These are phyloP conservation scores for Cylindrotheca fusiformis DNA, from an alignment of 108 stramenopile species.

Conservation along the genomic window DNA sequence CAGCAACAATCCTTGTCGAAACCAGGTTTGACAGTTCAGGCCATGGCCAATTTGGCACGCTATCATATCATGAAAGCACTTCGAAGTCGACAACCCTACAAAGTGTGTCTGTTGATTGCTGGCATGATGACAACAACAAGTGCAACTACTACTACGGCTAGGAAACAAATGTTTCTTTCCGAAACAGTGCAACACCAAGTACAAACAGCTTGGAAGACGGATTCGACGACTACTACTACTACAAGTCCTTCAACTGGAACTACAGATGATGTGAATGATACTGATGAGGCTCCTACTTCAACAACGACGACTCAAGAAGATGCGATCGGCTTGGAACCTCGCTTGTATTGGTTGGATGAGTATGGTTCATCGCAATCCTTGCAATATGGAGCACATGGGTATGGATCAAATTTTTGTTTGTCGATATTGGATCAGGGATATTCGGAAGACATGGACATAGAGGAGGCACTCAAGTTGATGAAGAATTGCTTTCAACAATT, in stretches of 20 bases:
- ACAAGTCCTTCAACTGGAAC: conserved; percentile 26
- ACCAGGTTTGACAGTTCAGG: conserved; percentile 50
- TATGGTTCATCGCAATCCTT: conserved; percentile 71
- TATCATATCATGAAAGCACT: conserved; percentile 39
- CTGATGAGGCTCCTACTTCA: not conserved
- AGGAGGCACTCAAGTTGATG: conserved; percentile 51
- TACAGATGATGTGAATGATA: not conserved
- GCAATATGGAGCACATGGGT: conserved; percentile 73
- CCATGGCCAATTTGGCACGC: conserved; percentile 64
- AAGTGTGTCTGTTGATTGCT: conserved; percentile 62
- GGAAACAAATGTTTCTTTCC: not conserved
- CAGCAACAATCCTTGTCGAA: not conserved
- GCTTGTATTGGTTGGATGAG: conserved; percentile 76
- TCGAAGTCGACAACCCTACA: conserved; percentile 41
- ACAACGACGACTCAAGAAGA: not conserved
- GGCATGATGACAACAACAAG: conserved; percentile 47
- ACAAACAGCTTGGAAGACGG: conserved; percentile 4
- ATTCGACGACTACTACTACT: conserved; percentile 32
- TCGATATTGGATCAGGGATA: conserved; percentile 72
- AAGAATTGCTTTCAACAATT: conserved; percentile 68
- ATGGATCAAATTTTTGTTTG: conserved; percentile 65
- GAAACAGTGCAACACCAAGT: conserved; percentile 15
- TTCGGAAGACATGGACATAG: conserved; percentile 43
- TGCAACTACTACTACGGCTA: not conserved
- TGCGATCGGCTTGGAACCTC: conserved; percentile 25